Evolutionary conservation across 305 asterid genomes (phyloP), one percentile per base, ranked within the genome.

Genomic region (Fraxinus sp.): DNA sequence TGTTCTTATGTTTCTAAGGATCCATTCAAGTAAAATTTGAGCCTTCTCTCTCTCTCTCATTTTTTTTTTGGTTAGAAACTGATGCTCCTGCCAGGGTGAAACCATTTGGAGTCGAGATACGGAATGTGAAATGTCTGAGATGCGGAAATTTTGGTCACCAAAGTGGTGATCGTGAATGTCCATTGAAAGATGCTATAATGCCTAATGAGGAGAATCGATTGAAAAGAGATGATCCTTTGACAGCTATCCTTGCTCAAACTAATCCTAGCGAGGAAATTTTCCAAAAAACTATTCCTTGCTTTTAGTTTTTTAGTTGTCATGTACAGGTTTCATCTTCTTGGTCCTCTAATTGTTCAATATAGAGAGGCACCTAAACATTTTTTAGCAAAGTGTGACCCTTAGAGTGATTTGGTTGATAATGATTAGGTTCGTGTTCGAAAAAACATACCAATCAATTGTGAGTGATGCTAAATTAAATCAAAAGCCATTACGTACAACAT

Each of bases 141-240:
- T 96, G 98, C 80, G 97, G 98, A 28, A 89, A 83, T 83, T 93
- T 52, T 78, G 99, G 99, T 75, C 99, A 96, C 84, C 99, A 96
- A 87, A 96, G 99, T 90, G 98, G 99, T 85, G 99, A 96, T 86
- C 98, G 98, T 81, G 99, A 96, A 86, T 96, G 98, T 79, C 99
- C 99, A 7, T 77, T 96, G 68, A 96, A 94, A 85, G 98, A 96
- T 87, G 93, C 94, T 59, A 92, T 96, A 86, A 94, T 92, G 97
- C 98, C 99, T 41, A 93, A 86, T 71, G 98, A 94, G 85, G 96
- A 96, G 87, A 92, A 89, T 89, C 95, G 98, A 70, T 87, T 96
- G 85, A 94, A 92, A 87, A 90, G 99, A 80, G 98, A 96, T 81
- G 98, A 96, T 73, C 99, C 98, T 43, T 91, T 94, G 81, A 94